Base-by-base conservation (phyloP, 768 basidiomycete species). In the Phlebiopsis gigantea region DNA sequence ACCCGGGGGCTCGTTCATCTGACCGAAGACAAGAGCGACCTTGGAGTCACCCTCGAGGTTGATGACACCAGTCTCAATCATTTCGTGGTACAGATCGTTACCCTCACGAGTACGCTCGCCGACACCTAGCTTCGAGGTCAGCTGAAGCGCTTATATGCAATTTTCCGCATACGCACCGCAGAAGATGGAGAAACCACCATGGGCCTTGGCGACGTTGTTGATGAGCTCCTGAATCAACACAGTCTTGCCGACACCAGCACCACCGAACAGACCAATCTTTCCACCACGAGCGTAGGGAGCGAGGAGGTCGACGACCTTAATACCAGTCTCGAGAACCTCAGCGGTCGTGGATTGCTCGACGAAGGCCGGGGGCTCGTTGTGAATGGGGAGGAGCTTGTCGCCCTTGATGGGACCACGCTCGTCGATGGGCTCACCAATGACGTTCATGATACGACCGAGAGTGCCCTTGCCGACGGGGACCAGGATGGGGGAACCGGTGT, bases 101-200 rank as follows among this genome's bases (percentile, higher is more conserved):
- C 97, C 97, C 87, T 99, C 97, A 80, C 97, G 96, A 62, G 97
- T 99, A 76, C 97, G 93, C 77, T 99, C 97, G 63, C 97, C 97
- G 74, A 99, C 97, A 88, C 96, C 95, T 67, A 41, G 43, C 29
- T 26, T 2, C 43, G 31, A 30, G 22, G 12, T 21, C 14, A 41
- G 55, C 9, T 25, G 14, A 29, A 9, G 47, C 53, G 31, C 53
- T 9, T 44, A 47, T 28, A 15, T 9, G 46, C 24, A 47, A 21
- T 51, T n/a, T 22, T 46, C 22, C 44, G 49, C 12, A 12, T 15
- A 72, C 83, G 47, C 68, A 92, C 91, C 92, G 67, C 91, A 93
- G 86, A 98, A 98, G 73, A 98, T 97, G 47, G 97, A 99, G 90
- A 98, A 98, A 93, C 97, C 97, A 93, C 97, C 97, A 73, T 99